phyloP scores from a whole-genome alignment of 257 asterid genomes.

The Anisodus tanguticus region DNA sequence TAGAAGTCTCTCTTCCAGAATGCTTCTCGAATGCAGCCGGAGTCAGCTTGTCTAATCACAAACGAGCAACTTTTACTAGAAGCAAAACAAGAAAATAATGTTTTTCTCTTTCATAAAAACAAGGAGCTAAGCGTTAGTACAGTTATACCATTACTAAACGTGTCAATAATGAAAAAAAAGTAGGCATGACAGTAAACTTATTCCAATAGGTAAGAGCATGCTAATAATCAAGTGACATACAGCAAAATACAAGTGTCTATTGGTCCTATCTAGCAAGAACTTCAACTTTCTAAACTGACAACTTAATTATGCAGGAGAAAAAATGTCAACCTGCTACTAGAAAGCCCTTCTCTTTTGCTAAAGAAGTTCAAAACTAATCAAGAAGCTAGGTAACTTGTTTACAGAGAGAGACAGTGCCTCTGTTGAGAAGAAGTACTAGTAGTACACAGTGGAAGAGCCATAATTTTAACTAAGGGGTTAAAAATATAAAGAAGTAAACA shows the following conservation, averaged over 20 bases:
- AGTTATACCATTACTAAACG: background rate
- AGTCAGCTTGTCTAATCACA: conserved; percentile 48
- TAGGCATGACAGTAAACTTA: background rate
- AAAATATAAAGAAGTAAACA: too few species aligned
- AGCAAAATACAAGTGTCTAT: background rate
- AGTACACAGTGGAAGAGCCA: background rate
- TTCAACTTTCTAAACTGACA: background rate
- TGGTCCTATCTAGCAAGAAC: background rate
- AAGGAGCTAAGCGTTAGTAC: background rate
- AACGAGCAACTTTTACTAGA: background rate
- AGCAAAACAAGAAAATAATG: background rate
- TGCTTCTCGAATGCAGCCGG: conserved; percentile 66
- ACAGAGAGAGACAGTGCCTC: background rate
- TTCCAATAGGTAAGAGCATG: background rate
- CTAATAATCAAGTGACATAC: background rate
- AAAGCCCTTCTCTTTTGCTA: background rate
- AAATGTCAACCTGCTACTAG: background rate
- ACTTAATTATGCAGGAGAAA: background rate
- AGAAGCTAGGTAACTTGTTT: background rate
- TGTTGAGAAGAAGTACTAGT: background rate
- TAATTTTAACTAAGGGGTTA: too few species aligned
- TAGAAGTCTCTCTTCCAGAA: conserved; percentile 56
- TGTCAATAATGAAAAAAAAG: background rate
- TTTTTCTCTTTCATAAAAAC: background rate
- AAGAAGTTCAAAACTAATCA: background rate